Conservation (phyloP, 805 yeast species). For the Candida broadrunensis region DNA sequence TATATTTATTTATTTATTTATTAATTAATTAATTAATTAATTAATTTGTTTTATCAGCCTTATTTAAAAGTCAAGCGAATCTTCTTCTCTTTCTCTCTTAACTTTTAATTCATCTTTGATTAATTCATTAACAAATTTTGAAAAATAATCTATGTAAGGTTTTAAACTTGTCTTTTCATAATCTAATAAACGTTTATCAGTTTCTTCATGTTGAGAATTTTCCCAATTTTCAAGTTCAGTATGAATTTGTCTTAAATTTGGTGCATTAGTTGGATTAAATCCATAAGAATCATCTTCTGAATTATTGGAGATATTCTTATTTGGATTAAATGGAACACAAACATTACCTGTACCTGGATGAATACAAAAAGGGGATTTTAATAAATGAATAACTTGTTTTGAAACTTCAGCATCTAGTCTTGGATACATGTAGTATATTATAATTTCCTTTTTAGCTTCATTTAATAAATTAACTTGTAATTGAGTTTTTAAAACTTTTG, state of each 20-base stretch:
- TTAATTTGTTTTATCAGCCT: not conserved
- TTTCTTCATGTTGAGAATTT: conserved; percentile 18
- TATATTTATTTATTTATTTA: conserved; percentile 1
- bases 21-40: not conserved
- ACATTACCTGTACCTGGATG: conserved; percentile 96
- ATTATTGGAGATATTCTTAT: conserved; percentile 29
- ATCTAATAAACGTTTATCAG: conserved; percentile 30
- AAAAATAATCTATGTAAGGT: conserved; percentile 67
- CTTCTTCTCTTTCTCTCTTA: conserved; percentile 30
- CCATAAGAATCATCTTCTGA: conserved; percentile 41
- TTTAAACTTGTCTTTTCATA: conserved; percentile 67
- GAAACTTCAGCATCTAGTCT: conserved; percentile 93
- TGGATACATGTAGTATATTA: conserved; percentile 81
- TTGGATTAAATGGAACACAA: conserved; percentile 81
- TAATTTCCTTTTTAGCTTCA: conserved; percentile 79
- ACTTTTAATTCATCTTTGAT: conserved; percentile 51
- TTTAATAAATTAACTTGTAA: conserved; percentile 47
- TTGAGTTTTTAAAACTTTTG: conserved; percentile 41
- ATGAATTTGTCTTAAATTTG: conserved; percentile 65
- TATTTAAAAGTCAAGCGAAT: conserved; percentile 28
- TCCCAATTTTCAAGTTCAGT: conserved; percentile 58
- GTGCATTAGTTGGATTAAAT: conserved; percentile 79
- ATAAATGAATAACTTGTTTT: conserved; percentile 80
- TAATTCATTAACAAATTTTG: conserved; percentile 56
- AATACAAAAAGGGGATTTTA: conserved; percentile 94